phyloP scores from a whole-genome alignment of 345 rosid species.

The Salix dunnii region DNA sequence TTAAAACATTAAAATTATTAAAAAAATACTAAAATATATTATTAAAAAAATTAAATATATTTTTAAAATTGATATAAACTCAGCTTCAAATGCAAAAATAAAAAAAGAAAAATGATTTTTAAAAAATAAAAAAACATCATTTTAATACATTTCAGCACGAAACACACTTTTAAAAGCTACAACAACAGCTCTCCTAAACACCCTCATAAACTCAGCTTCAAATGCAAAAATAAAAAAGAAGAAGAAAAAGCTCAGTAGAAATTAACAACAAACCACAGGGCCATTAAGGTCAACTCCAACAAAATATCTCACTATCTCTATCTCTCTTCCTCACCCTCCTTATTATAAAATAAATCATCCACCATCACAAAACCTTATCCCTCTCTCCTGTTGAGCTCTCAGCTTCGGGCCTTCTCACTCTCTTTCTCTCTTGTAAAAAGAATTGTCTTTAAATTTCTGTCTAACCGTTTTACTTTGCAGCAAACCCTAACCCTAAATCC shows the following conservation, averaged over 20 bases:
- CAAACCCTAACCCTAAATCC: constrained; percentile 43
- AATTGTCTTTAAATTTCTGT: constrained; percentile 9
- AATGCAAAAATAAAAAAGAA: too few species aligned
- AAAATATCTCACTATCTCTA: not conserved
- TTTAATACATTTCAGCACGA: too few species aligned
- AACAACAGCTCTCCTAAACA: too few species aligned
- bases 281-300: constrained; percentile 1
- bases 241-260: not conserved
- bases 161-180: too few species aligned
- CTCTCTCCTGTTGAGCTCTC: not conserved
- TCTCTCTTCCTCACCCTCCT: not conserved
- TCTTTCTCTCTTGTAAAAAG: not conserved
- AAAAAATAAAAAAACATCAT: too few species aligned
- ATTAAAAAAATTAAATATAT: too few species aligned
- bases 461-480: constrained; percentile 46
- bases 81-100: too few species aligned
- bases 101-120: not conserved
- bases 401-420: not conserved
- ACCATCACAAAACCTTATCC: not conserved
- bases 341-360: not conserved
- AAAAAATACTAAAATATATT: too few species aligned
- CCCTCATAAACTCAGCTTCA: too few species aligned
- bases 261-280: constrained; percentile 14
- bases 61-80: too few species aligned
- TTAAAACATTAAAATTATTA: too few species aligned